A percentile compares a stretch with the other conserved stretches of the same genome.
Evolutionary conservation across 345 rosid genomes (phyloP).

Genomic region (Rubroshorea leprosula): DNA sequence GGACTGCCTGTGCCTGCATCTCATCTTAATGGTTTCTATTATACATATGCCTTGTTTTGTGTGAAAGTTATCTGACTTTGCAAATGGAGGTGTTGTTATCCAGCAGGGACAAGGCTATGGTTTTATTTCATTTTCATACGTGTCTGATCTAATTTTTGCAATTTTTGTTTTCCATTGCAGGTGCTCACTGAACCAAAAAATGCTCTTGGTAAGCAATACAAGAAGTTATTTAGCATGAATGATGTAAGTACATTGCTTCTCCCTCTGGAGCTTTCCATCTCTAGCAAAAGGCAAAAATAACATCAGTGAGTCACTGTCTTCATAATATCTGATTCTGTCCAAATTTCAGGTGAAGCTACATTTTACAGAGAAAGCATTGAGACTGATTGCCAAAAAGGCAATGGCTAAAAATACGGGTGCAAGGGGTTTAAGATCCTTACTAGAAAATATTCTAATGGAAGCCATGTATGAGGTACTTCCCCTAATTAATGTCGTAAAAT

Average conservation of each 20-base stretch:
- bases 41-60: no score
- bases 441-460: conserved; percentile 86
- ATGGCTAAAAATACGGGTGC: conserved; percentile 95
- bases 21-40: no score
- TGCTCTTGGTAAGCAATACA: conserved; percentile 93
- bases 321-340: conserved; percentile 7
- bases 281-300: no score
- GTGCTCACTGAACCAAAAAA: conserved; percentile 85
- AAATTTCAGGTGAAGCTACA: conserved; percentile 77
- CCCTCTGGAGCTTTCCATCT: conserved; percentile 5
- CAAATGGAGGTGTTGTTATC: no score
- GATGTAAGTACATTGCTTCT: conserved; percentile 41
- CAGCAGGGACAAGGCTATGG: no score
- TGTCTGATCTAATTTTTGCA: no score
- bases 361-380: conserved; percentile 73
- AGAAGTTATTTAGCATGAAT: conserved; percentile 88
- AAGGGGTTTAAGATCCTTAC: conserved; percentile 81
- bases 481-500: neutral
- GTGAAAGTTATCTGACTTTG: no score
- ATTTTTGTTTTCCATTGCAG: conserved; percentile 43
- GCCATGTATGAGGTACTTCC: conserved; percentile 94
- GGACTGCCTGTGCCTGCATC: no score
- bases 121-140: no score
- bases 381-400: conserved; percentile 71
- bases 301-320: conserved; percentile 6